Percentiles rank a stretch among this genome's conserved stretches.
Conservation (phyloP, 1,284 basidiomycete species). For the Pascua sp. region DNA sequence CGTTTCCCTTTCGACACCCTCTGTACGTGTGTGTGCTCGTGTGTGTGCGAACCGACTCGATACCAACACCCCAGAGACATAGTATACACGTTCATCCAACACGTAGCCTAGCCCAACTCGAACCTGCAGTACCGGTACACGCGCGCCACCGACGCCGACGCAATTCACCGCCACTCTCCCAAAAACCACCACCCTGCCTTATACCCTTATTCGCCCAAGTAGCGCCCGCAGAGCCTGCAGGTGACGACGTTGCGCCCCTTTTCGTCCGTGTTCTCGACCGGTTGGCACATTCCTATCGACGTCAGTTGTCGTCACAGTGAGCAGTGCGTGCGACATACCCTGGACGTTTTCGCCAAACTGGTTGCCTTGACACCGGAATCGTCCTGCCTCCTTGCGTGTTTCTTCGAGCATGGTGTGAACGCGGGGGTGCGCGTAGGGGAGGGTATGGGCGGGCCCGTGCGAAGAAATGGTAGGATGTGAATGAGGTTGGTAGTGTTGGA, state of each 20-base stretch:
- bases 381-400: background rate
- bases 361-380: conserved; percentile 5
- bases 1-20: too few species aligned
- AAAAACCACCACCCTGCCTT: too few species aligned
- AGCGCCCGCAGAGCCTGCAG: conserved; percentile 2
- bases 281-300: conserved; percentile 6
- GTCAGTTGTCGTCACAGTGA: background rate
- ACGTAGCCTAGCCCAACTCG: too few species aligned
- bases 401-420: background rate
- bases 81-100: too few species aligned
- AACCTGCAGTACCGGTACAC: too few species aligned
- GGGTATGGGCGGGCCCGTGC: too few species aligned
- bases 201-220: background rate
- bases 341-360: conserved; percentile 4
- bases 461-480: too few species aligned
- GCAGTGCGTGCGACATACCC: background rate
- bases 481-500: background rate
- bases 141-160: too few species aligned
- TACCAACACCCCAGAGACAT: too few species aligned
- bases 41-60: too few species aligned
- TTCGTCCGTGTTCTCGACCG: background rate
- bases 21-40: too few species aligned
- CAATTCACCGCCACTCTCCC: too few species aligned
- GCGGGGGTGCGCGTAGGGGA: background rate
- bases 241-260: background rate